A percentile compares a stretch with the other conserved stretches of the same genome.
Evolutionary conservation across 129 eudicot species (phyloP).

Genomic region (Escallonia rubra): DNA sequence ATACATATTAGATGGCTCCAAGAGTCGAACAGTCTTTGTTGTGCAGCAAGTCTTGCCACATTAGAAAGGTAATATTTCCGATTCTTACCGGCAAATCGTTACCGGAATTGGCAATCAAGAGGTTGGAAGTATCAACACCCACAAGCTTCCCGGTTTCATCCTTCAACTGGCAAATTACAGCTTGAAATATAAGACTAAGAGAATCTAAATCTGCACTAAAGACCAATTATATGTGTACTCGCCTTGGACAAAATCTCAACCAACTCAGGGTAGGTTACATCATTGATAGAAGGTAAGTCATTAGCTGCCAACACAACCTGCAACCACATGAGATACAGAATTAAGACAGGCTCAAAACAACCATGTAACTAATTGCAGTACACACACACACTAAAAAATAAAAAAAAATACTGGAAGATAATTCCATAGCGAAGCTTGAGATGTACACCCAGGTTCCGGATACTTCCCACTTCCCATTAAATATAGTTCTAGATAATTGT

Average conservation of each 20-base stretch:
- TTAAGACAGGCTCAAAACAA: background rate
- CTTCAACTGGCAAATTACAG: slow-evolving; percentile 55
- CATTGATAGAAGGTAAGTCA: slow-evolving; percentile 95
- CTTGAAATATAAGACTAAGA: slow-evolving; percentile 1
- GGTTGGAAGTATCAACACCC: slow-evolving; percentile 90
- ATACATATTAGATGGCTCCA: background rate
- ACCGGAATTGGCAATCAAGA: slow-evolving; percentile 91
- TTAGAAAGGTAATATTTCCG: slow-evolving; percentile 6
- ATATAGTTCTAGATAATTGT: too few species aligned
- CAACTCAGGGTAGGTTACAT: slow-evolving; percentile 81
- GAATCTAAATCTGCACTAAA: slow-evolving; percentile 2
- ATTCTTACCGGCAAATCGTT: slow-evolving; percentile 96
- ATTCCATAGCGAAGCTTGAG: too few species aligned
- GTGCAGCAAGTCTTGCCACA: background rate
- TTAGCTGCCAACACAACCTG: slow-evolving; percentile 98
- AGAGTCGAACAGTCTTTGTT: background rate
- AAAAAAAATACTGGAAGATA: too few species aligned
- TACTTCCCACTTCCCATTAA: too few species aligned
- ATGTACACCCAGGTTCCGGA: too few species aligned
- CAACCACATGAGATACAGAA: slow-evolving; percentile 8
- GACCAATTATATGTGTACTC: slow-evolving; percentile 1
- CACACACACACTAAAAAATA: too few species aligned
- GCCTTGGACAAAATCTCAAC: slow-evolving; percentile 81
- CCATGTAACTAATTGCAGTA: background rate
- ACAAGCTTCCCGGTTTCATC: slow-evolving; percentile 83